Base-by-base conservation (phyloP, 2,329 filamentous ascomycete genomes). In the Byssothecium circinans region DNA sequence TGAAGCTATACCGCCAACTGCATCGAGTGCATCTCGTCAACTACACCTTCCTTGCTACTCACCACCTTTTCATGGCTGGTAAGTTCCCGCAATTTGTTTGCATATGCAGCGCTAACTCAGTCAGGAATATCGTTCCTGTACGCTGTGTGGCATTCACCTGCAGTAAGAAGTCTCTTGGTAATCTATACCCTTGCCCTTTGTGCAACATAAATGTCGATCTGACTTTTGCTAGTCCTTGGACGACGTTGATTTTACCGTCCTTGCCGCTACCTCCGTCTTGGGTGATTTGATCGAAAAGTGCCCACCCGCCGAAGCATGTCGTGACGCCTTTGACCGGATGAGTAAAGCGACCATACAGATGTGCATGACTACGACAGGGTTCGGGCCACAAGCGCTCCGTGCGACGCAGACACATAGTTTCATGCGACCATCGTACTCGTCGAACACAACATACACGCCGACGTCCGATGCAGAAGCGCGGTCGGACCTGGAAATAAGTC, bases 31-130 rank as follows among this genome's bases (percentile, higher is more conserved):
- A 90, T 43, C 80, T 96, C 33, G 92, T 97, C 45, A 97, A 96
- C 71, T 96, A 96, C 68, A 97, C 92, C 0, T 97, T 95, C 70
- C 76, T 97, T 44, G 91, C 94, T 2, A 96, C 94, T 0, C 92
- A 97, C 68, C 91, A 97, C 71, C 79, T 97, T 6, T 97, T 97
- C 74, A 96, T 96, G 88, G 92, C 92, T 22, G 92, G 91, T 73
- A 86, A 64, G 65, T 12, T 23, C 36, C 47, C 30, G 19, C 34
- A 29, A 36, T 43, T 34, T 41, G 46, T 54, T 43, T 53, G 47
- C 43, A 49, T 42, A 40, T 37, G 40, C 22, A 22, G 41, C 49
- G 49, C 61, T 60, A 49, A 58, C 51, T 39, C 19, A 18, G 32
- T 36, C 59, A 84, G 82, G 82, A 41, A 86, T 97, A 49, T 95